Evolutionary conservation across 1,139 yeast species (phyloP).

Genomic region (Sugiyamaella paludigena): DNA sequence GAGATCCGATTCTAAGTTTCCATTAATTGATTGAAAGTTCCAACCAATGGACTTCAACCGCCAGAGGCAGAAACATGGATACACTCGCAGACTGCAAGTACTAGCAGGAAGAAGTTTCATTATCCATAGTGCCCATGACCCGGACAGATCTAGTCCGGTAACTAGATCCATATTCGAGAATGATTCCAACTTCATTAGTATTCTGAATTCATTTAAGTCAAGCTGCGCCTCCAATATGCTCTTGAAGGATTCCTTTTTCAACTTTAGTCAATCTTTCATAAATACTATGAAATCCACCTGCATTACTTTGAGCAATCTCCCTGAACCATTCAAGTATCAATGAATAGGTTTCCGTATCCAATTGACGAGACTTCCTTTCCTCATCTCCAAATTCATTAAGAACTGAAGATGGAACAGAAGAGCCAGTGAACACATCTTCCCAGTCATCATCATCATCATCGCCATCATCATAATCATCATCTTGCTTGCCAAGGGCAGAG

Average conservation of each 20-base stretch:
- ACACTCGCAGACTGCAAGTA: too few species aligned
- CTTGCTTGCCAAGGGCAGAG: conserved; percentile 17
- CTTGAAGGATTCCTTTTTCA: conserved; percentile 51
- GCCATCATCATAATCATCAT: conserved; percentile 30
- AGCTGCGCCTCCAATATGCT: not conserved
- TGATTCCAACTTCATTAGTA: too few species aligned
- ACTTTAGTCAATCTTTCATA: conserved; percentile 53
- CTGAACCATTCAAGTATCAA: conserved; percentile 34
- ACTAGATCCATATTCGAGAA: too few species aligned
- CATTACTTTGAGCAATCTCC: conserved; percentile 35
- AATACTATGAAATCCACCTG: conserved; percentile 53
- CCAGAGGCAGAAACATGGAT: too few species aligned
- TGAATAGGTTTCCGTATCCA: conserved; percentile 15
- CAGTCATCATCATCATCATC: conserved; percentile 53
- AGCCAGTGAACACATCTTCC: conserved; percentile 60
- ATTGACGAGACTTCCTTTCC: conserved; percentile 3
- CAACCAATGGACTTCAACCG: too few species aligned
- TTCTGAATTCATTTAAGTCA: too few species aligned
- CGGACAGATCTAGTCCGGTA: too few species aligned
- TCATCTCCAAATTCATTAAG: conserved; percentile 1
- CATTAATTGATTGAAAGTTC: too few species aligned
- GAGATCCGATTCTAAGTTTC: too few species aligned
- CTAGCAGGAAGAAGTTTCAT: too few species aligned
- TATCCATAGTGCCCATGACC: too few species aligned
- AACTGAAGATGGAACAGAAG: conserved; percentile 2